Evolutionary conservation across 495 filamentous ascomycete species (phyloP), one percentile per base, ranked within the genome.

Genomic region (Penicillium bialowiezense): DNA sequence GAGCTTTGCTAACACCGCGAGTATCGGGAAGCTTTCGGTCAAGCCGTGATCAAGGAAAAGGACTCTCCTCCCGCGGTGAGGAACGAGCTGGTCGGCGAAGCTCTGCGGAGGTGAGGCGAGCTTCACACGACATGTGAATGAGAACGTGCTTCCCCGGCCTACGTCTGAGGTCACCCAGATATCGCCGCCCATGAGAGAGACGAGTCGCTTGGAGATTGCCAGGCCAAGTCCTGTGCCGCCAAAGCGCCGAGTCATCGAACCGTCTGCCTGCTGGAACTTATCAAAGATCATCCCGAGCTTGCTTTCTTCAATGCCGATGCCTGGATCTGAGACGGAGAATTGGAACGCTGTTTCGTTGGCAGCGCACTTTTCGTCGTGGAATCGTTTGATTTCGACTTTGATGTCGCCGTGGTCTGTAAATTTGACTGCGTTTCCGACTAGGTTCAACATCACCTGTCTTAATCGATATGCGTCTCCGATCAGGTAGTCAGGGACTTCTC

Each of bases 131-230:
- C 81, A 71, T 85, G 95, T 40, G 85, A 96, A 96, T 67, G 81
- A 88, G 69, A 96, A 96, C 12, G 80, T 86, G 70, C 89, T 93
- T 43, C 91, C 91, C 57, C 84, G 78, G 23, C 90, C 91, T 56
- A 86, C 88, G 44, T 83, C 76, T 38, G 89, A 93, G 61, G 86
- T 86, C 10, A 96, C 91, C 91, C 91, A 95, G 34, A 95, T 92
- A 17, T 77, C 68, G 12, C 90, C 90, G 19, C 82, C 81, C 90
- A 95, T 93, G 5, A 92, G 65, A 49, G 89, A 83, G 5, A 91
- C 80, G 2, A 95, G 71, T 32, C 79, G 75, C 56, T 90, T 89
- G 56, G 80, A 86, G 41, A 92, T 91, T 3, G 87, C 85, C 40
- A 91, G 65, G 4, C 89, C 88, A 2, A 91, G 62, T 3, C 88